Conservation (phyloP, 208 protist species). For the Herpetomonas muscarum region DNA sequence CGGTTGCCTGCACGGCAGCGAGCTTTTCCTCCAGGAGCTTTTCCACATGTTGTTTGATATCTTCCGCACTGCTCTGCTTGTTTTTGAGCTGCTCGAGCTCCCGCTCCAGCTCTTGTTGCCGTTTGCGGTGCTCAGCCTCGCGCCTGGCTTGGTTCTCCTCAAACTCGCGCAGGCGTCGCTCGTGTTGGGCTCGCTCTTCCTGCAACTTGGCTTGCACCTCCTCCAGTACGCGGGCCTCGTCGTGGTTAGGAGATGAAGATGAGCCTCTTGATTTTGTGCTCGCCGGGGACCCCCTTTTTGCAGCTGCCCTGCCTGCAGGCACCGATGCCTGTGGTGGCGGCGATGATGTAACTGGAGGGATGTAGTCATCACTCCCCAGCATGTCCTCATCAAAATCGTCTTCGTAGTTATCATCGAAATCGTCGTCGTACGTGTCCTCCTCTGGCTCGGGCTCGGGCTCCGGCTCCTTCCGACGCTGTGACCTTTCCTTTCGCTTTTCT, state of each 20-base stretch:
- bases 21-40: slow-evolving; percentile 26
- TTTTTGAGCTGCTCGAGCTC: slow-evolving; percentile 24
- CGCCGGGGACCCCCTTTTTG: slow-evolving; percentile 8
- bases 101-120: slow-evolving; percentile 29
- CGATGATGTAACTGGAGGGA: slow-evolving; percentile 17
- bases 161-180: slow-evolving; percentile 29
- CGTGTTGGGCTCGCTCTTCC: slow-evolving; percentile 28
- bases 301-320: slow-evolving; percentile 4
- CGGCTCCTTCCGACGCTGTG: no score
- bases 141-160: slow-evolving; percentile 31
- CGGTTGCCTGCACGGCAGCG: slow-evolving; percentile 12
- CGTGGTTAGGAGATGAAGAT: slow-evolving; percentile 19
- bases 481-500: slow-evolving; percentile 18
- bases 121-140: slow-evolving; percentile 8
- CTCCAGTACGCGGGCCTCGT: slow-evolving; percentile 28
- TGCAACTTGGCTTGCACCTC: slow-evolving; percentile 32
- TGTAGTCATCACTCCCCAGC: slow-evolving; percentile 53
- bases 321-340: background rate
- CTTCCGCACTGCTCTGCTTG: slow-evolving; percentile 11
- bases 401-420: slow-evolving; percentile 20
- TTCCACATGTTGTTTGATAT: slow-evolving; percentile 27
- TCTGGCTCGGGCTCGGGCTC: background rate
- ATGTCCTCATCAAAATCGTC: background rate
- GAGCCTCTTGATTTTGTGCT: slow-evolving; percentile 19
- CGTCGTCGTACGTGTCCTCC: slow-evolving; percentile 10